phyloP scores from a whole-genome alignment of 495 filamentous ascomycete genomes.

The Xylaria grammica region DNA sequence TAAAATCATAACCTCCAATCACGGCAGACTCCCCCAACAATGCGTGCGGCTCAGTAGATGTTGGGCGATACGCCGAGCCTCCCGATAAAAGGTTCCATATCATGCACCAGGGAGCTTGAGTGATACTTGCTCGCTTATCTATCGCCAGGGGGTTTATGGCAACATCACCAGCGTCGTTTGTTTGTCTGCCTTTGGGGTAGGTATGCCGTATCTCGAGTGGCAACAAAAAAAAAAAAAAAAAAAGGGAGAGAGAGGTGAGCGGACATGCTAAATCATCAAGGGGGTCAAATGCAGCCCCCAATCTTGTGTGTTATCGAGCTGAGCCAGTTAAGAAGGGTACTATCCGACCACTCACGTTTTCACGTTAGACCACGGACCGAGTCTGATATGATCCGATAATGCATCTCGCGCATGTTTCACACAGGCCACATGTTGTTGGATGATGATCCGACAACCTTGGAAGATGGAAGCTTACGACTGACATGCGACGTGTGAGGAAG shows the following conservation, averaged over 20 bases:
- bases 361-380: constrained; percentile 9
- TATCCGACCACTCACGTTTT: constrained; percentile 13
- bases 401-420: constrained; percentile 8
- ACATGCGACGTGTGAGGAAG: neutral
- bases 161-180: neutral
- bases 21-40: neutral
- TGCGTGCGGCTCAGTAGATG: neutral
- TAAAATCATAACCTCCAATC: neutral
- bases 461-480: constrained; percentile 2
- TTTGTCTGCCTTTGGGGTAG: neutral
- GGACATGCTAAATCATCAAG: constrained; percentile 11
- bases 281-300: constrained; percentile 15
- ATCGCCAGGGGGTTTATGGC: neutral
- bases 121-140: constrained; percentile 5
- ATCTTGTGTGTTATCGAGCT: constrained; percentile 13
- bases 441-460: constrained; percentile 10
- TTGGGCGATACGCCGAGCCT: constrained; percentile 16
- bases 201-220: neutral
- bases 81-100: neutral
- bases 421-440: constrained; percentile 7
- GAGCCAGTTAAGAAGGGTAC: neutral
- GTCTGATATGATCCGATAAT: neutral
- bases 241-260: neutral
- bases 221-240: neutral
- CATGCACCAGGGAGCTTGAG: neutral